Evolutionary conservation across 1,139 yeast genomes (phyloP).

Genomic region (Candida tetrigidarum): DNA sequence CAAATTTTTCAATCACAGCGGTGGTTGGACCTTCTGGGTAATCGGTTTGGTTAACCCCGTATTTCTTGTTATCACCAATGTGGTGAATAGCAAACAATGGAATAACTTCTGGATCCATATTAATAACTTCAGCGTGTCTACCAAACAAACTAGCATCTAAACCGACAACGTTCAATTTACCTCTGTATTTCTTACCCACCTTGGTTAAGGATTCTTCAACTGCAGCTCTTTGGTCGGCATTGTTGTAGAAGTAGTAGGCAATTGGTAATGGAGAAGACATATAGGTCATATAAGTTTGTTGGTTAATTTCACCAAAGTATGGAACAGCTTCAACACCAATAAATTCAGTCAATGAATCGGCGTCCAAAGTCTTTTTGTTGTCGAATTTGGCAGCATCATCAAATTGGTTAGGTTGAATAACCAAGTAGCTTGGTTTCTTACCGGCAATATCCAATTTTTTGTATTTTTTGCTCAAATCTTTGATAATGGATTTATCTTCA

Average conservation of each 20-base stretch:
- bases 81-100: slow-evolving; percentile 94
- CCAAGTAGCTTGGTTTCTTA: slow-evolving; percentile 34
- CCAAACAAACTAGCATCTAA: slow-evolving; percentile 84
- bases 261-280: slow-evolving; percentile 76
- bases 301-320: slow-evolving; percentile 87
- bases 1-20: slow-evolving; percentile 57
- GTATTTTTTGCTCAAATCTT: slow-evolving; percentile 27
- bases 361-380: slow-evolving; percentile 20
- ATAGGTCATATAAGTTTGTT: slow-evolving; percentile 78
- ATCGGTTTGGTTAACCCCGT: slow-evolving; percentile 58
- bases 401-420: slow-evolving; percentile 41
- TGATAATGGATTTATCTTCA: slow-evolving; percentile 38
- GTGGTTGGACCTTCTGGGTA: slow-evolving; percentile 46
- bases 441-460: slow-evolving; percentile 24
- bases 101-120: slow-evolving; percentile 78
- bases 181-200: slow-evolving; percentile 77
- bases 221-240: slow-evolving; percentile 65
- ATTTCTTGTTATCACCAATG: slow-evolving; percentile 67
- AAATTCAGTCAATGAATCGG: slow-evolving; percentile 54
- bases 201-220: slow-evolving; percentile 56
- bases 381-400: slow-evolving; percentile 36
- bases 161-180: slow-evolving; percentile 85
- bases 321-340: slow-evolving; percentile 77
- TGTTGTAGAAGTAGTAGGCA: slow-evolving; percentile 84
- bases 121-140: slow-evolving; percentile 86